Evolutionary conservation across 768 basidiomycete species (phyloP).

Genomic region (Mycena latifolia): DNA sequence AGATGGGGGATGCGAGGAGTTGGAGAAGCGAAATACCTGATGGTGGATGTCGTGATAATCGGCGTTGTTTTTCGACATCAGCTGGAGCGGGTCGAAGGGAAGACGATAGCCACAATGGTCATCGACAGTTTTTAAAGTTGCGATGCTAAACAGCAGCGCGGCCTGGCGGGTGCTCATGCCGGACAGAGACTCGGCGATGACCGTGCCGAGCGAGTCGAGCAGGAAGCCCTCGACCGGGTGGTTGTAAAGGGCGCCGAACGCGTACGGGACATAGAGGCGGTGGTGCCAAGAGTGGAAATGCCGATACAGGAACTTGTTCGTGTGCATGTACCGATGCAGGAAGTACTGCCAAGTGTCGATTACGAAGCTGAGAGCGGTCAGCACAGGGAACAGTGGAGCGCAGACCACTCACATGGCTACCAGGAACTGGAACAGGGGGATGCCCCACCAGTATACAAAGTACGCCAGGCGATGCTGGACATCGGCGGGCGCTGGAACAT

Average conservation of each 20-base stretch:
- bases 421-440: constrained; percentile 79
- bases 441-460: constrained; percentile 93
- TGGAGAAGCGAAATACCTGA: constrained; percentile 73
- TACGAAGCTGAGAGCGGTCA: constrained; percentile 72
- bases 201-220: constrained; percentile 87
- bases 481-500: constrained; percentile 55
- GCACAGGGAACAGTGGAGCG: constrained; percentile 5
- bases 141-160: constrained; percentile 83
- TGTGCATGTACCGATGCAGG: constrained; percentile 92
- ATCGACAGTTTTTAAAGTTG: constrained; percentile 93
- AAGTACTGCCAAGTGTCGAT: constrained; percentile 99
- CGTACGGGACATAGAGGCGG: constrained; percentile 95
- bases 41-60: constrained; percentile 99
- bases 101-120: constrained; percentile 94
- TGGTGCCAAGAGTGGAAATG: constrained; percentile 96
- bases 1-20: not conserved
- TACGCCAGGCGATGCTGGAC: constrained; percentile 56
- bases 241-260: constrained; percentile 97
- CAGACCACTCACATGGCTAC: constrained; percentile 82
- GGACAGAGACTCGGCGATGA: constrained; percentile 76
- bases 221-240: constrained; percentile 96
- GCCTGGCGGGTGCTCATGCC: constrained; percentile 86
- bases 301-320: constrained; percentile 91
- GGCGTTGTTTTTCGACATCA: constrained; percentile 89
- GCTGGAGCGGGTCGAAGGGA: constrained; percentile 93